Evolutionary conservation across 2,329 filamentous ascomycete species (phyloP).

Genomic region (Claviceps sorghi): DNA sequence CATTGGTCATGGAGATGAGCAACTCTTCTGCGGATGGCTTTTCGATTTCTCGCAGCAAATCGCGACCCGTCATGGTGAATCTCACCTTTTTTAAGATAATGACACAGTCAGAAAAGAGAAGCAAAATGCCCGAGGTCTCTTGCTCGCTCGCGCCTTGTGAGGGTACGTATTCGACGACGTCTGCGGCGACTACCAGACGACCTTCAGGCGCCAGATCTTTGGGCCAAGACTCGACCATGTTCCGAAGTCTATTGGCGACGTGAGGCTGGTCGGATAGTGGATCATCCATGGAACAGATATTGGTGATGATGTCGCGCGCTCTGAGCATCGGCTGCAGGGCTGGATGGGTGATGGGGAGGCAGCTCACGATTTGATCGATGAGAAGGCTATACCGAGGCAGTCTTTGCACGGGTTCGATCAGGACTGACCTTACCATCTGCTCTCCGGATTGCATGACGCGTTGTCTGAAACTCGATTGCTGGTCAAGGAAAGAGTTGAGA

Average conservation of each 20-base stretch:
- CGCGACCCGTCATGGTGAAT: constrained; percentile 53
- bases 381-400: constrained; percentile 89
- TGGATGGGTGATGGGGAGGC: constrained; percentile 72
- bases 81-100: constrained; percentile 60
- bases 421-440: constrained; percentile 73
- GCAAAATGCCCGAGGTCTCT: constrained; percentile 52
- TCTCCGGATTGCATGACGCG: constrained; percentile 73
- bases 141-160: constrained; percentile 35
- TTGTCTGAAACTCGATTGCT: constrained; percentile 68
- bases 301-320: constrained; percentile 83
- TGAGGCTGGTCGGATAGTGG: constrained; percentile 56
- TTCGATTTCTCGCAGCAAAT: constrained; percentile 72
- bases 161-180: constrained; percentile 61
- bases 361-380: constrained; percentile 87
- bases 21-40: constrained; percentile 54
- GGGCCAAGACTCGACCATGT: constrained; percentile 68
- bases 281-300: constrained; percentile 87
- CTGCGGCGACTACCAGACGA: constrained; percentile 65
- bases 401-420: constrained; percentile 93
- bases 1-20: constrained; percentile 49
- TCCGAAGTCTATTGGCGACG: constrained; percentile 57
- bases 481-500: constrained; percentile 64
- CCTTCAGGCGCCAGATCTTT: constrained; percentile 55
- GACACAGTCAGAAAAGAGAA: constrained; percentile 73
- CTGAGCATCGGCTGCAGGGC: constrained; percentile 72